phyloP scores from a whole-genome alignment of 1,139 yeast species.

The Yamadazyma pseudoaaseri region DNA sequence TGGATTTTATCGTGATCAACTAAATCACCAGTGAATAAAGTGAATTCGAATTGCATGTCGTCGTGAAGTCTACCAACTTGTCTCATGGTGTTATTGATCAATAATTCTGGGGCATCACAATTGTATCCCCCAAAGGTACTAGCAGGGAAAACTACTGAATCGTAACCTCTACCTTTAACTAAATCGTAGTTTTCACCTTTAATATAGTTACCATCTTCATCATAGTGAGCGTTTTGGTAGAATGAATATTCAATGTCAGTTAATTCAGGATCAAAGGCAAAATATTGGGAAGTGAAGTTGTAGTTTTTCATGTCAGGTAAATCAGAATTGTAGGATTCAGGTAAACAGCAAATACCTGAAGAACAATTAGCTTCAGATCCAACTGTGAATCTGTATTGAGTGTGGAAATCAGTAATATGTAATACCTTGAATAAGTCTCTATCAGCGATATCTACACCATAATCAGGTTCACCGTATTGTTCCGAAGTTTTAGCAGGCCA shows the following conservation, averaged over 20 bases:
- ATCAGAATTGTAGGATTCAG: slow-evolving; percentile 33
- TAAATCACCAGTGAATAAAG: slow-evolving; percentile 69
- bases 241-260: slow-evolving; percentile 19
- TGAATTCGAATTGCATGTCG: slow-evolving; percentile 49
- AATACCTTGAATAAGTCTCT: slow-evolving; percentile 52
- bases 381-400: slow-evolving; percentile 52
- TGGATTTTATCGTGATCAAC: slow-evolving; percentile 57
- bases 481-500: slow-evolving; percentile 31
- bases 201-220: slow-evolving; percentile 31
- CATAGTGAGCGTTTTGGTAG: slow-evolving; percentile 37
- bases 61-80: slow-evolving; percentile 32
- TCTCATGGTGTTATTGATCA: slow-evolving; percentile 54
- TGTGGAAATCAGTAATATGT: slow-evolving; percentile 65
- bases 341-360: slow-evolving; percentile 48
- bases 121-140: slow-evolving; percentile 61
- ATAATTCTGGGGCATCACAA: slow-evolving; percentile 64
- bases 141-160: slow-evolving; percentile 50
- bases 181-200: slow-evolving; percentile 41
- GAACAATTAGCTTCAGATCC: slow-evolving; percentile 66
- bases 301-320: slow-evolving; percentile 22
- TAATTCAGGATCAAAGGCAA: slow-evolving; percentile 18
- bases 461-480: slow-evolving; percentile 25
- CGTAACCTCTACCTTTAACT: slow-evolving; percentile 37
- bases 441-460: slow-evolving; percentile 11
- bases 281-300: slow-evolving; percentile 33